phyloP scores from a whole-genome alignment of 306 rosid genomes.

The Boehmeria nivea region DNA sequence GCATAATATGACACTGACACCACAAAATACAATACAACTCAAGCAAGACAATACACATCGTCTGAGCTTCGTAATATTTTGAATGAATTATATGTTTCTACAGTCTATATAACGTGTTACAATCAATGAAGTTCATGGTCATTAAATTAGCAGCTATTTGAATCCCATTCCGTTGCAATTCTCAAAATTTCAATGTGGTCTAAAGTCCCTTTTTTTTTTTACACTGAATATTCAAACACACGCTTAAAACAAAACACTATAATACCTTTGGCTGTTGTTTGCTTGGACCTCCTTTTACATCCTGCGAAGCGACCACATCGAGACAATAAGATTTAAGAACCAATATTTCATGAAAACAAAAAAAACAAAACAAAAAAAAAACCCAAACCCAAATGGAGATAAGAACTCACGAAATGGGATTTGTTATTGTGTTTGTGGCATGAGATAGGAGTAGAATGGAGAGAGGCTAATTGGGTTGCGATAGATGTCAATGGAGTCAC shows the following conservation, averaged over 20 bases:
- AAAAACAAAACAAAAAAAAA: not conserved
- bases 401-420: constrained; percentile 46
- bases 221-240: not conserved
- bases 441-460: constrained; percentile 57
- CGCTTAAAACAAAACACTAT: not conserved
- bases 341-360: not conserved
- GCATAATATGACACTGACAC: too few species aligned
- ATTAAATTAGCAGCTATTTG: not conserved
- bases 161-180: not conserved
- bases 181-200: not conserved
- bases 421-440: constrained; percentile 46
- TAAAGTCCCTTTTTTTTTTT: not conserved
- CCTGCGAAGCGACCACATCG: constrained; percentile 33
- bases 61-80: too few species aligned
- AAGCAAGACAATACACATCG: too few species aligned
- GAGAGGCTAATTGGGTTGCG: constrained; percentile 30
- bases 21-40: too few species aligned
- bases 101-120: not conserved
- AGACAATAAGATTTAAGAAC: not conserved
- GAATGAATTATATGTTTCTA: too few species aligned
- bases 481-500: constrained; percentile 22
- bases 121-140: not conserved
- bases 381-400: not conserved
- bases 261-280: constrained; percentile 53
- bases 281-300: constrained; percentile 24